These are phyloP conservation scores for Cruciata laevipes DNA, from an alignment of 257 asterid species.

Conservation along the genomic window DNA sequence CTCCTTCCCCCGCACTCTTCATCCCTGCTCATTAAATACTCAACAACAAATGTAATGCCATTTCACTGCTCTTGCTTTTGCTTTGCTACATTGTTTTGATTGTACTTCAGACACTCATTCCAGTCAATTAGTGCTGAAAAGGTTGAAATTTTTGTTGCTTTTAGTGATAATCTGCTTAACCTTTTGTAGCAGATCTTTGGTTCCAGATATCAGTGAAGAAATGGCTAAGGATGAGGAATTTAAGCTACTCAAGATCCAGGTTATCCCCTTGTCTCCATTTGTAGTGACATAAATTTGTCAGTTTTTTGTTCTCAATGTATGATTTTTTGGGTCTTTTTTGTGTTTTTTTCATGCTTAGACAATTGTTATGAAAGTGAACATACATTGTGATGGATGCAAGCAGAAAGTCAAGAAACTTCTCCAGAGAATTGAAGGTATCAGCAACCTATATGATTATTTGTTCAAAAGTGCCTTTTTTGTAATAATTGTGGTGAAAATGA, in stretches of 20 bases:
- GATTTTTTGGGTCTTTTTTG: not conserved
- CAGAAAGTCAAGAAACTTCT: constrained; percentile 83
- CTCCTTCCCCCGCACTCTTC: constrained; percentile 2
- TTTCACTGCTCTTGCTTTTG: not conserved
- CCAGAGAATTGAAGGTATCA: constrained; percentile 70
- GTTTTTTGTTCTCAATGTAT: not conserved
- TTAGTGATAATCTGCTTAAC: not conserved
- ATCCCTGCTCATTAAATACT: not conserved
- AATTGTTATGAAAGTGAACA: constrained; percentile 74
- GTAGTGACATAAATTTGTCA: not conserved
- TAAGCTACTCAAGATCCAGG: constrained; percentile 95
- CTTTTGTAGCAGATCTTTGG: constrained; percentile 28
- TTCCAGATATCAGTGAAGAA: constrained; percentile 17
- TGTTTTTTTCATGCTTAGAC: constrained; percentile 33
- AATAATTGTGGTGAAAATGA: not conserved
- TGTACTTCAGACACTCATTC: not conserved
- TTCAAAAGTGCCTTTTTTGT: not conserved
- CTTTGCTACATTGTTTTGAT: not conserved
- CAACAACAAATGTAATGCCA: not conserved
- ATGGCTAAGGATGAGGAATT: constrained; percentile 85
- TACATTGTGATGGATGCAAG: constrained; percentile 91
- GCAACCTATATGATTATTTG: not conserved
- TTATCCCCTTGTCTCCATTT: constrained; percentile 9
- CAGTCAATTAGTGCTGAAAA: not conserved
- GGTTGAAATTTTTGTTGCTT: not conserved